Percentiles rank a stretch among this genome's conserved stretches.
Evolutionary conservation across 139 green algal genomes (phyloP).

Genomic region (Pleodorina starrii): DNA sequence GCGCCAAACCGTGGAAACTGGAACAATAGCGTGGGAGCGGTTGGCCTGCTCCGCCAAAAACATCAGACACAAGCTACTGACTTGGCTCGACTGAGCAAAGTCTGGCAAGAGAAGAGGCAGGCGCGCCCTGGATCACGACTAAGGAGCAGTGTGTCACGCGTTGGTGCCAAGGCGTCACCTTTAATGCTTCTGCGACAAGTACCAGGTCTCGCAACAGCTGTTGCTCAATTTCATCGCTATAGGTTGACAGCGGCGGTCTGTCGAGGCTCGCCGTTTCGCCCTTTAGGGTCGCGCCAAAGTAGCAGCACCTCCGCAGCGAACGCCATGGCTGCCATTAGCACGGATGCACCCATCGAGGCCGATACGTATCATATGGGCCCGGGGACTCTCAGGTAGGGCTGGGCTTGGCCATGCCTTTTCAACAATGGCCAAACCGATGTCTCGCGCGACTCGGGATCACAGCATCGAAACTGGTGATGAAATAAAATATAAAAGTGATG

Average conservation of each 20-base stretch:
- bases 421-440: too few relatives aligned
- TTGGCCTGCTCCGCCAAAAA: too few relatives aligned
- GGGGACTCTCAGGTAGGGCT: not conserved
- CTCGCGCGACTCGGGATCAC: too few relatives aligned
- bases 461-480: too few relatives aligned
- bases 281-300: not conserved
- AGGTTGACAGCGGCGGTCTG: not conserved
- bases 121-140: too few relatives aligned
- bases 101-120: too few relatives aligned
- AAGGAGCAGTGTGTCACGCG: too few relatives aligned
- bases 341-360: not conserved
- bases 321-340: not conserved
- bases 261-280: not conserved
- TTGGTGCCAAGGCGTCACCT: too few relatives aligned
- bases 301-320: not conserved
- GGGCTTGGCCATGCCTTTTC: not conserved
- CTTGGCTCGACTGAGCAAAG: too few relatives aligned
- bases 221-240: not conserved
- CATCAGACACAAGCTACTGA: too few relatives aligned
- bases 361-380: slow-evolving; percentile 47
- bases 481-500: not conserved
- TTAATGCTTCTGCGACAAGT: slow-evolving; percentile 10
- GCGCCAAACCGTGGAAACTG: too few relatives aligned
- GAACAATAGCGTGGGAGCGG: too few relatives aligned
- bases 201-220: not conserved